These are phyloP conservation scores for Epichloe sylvatica DNA, from an alignment of 2,329 filamentous ascomycete genomes.

Conservation along the genomic window DNA sequence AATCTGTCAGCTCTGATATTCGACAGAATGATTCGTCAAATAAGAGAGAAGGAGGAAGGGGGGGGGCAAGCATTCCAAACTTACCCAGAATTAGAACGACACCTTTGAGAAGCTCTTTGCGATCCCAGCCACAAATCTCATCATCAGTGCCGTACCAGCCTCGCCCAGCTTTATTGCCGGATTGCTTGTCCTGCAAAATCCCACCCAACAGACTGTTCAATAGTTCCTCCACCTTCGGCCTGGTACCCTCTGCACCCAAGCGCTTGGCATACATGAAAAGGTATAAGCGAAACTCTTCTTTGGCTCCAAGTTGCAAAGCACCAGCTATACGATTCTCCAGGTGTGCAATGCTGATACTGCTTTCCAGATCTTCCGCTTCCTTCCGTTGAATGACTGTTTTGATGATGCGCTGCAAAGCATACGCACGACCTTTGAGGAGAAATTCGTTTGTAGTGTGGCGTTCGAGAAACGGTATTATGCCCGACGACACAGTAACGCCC, in stretches of 20 bases:
- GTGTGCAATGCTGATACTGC: slow-evolving; percentile 82
- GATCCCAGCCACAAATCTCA: slow-evolving; percentile 79
- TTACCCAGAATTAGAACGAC: slow-evolving; percentile 86
- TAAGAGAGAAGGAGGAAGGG: background rate
- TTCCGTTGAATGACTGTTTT: slow-evolving; percentile 79
- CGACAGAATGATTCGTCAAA: slow-evolving; percentile 11
- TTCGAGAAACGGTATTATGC: slow-evolving; percentile 85
- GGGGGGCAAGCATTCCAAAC: slow-evolving; percentile 17
- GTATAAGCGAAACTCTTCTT: slow-evolving; percentile 87
- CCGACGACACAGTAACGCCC: slow-evolving; percentile 56
- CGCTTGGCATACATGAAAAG: slow-evolving; percentile 98
- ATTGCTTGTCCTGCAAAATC: slow-evolving; percentile 44
- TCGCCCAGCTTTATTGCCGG: slow-evolving; percentile 29
- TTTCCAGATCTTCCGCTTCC: slow-evolving; percentile 85
- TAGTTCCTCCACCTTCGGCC: slow-evolving; percentile 84
- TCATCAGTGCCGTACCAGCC: slow-evolving; percentile 56
- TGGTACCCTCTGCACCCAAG: slow-evolving; percentile 75
- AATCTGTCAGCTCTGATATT: background rate
- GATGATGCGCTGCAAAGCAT: slow-evolving; percentile 80
- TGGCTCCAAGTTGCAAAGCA: slow-evolving; percentile 67
- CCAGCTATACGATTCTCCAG: slow-evolving; percentile 89
- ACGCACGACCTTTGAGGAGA: slow-evolving; percentile 79
- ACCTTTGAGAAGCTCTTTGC: slow-evolving; percentile 74
- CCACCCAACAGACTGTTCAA: slow-evolving; percentile 70
- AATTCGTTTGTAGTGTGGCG: slow-evolving; percentile 90